A percentile compares a stretch with the other conserved stretches of the same genome.
Evolutionary conservation across 1,284 basidiomycete species (phyloP).

Genomic region (Rhodotorula sp.): DNA sequence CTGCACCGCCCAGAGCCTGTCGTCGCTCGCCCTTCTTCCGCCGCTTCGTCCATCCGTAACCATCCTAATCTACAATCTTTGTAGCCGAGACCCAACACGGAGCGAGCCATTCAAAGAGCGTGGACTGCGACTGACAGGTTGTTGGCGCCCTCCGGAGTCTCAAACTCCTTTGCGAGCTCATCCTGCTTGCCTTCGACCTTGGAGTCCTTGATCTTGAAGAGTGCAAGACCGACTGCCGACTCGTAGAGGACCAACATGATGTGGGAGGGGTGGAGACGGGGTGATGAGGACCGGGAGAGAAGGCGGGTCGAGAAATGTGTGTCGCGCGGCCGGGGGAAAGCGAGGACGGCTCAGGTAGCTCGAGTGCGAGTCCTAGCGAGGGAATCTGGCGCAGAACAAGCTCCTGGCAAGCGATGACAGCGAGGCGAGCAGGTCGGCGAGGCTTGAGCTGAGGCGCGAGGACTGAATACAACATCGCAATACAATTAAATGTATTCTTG

Average conservation of each 20-base stretch:
- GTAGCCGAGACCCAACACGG: neutral
- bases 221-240: slow-evolving; percentile 85
- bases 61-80: neutral
- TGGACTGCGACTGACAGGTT: slow-evolving; percentile 59
- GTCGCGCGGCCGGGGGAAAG: neutral
- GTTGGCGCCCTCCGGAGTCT: slow-evolving; percentile 84
- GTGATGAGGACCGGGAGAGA: neutral
- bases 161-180: slow-evolving; percentile 87
- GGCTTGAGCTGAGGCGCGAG: no score
- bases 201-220: slow-evolving; percentile 91
- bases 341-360: neutral
- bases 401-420: no score
- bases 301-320: neutral
- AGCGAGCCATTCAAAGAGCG: neutral
- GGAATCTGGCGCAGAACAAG: no score
- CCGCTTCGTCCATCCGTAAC: neutral
- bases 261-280: neutral
- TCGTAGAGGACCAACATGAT: slow-evolving; percentile 55
- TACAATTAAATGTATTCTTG: no score
- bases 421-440: no score
- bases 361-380: no score
- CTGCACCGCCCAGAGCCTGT: no score
- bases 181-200: slow-evolving; percentile 65
- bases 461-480: no score
- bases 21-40: neutral